Evolutionary conservation across 768 basidiomycete species (phyloP).

Genomic region (Mycena rosella): DNA sequence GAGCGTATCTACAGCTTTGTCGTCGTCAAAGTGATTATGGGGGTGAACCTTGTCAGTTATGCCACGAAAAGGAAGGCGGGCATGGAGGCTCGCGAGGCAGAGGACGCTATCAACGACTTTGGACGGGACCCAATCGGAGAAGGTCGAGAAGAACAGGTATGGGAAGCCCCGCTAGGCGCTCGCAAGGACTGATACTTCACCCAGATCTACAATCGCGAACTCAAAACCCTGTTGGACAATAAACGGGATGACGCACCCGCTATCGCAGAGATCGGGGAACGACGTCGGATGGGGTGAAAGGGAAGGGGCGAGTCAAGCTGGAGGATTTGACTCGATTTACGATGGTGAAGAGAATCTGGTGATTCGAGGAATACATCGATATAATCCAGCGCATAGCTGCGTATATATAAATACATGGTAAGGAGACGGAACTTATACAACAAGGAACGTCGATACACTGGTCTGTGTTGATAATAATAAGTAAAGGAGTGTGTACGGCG

Average conservation of each 20-base stretch:
- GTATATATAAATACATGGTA: background rate
- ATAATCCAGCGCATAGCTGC: background rate
- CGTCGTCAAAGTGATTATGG: conserved; percentile 92
- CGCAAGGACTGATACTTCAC: conserved; percentile 13
- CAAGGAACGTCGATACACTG: conserved; percentile 30
- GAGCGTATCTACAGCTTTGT: conserved; percentile 68
- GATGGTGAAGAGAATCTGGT: conserved; percentile 95
- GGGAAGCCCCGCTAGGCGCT: conserved; percentile 36
- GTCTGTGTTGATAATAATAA: background rate
- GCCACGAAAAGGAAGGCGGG: conserved; percentile 80
- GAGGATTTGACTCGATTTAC: conserved; percentile 95
- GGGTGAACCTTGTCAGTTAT: conserved; percentile 88
- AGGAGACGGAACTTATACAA: background rate
- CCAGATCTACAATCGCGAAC: conserved; percentile 85
- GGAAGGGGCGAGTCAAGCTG: conserved; percentile 74
- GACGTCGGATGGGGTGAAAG: conserved; percentile 50
- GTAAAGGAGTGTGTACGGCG: background rate
- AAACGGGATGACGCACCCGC: conserved; percentile 74
- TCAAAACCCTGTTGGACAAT: conserved; percentile 79
- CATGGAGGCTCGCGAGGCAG: conserved; percentile 81
- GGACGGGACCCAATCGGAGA: conserved; percentile 94
- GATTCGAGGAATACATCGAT: conserved; percentile 28
- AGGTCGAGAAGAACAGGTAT: conserved; percentile 85
- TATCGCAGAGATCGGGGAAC: conserved; percentile 82
- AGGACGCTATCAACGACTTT: conserved; percentile 87